Conservation (phyloP, 768 basidiomycete genomes). For the Phanerochaete carnosa region DNA sequence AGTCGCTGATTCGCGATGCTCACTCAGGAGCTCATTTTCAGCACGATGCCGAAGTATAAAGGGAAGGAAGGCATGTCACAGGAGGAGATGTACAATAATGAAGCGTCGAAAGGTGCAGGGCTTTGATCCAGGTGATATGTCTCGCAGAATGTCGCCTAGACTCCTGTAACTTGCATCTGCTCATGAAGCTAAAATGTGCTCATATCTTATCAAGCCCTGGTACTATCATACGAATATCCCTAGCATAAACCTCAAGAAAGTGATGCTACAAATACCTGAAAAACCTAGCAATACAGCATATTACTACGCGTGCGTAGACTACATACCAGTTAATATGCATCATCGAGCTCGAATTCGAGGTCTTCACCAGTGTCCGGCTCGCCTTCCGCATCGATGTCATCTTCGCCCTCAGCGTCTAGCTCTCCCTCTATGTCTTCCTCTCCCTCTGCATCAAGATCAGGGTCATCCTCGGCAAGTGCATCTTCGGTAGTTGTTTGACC, state of each 20-base stretch:
- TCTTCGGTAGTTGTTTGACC: neutral
- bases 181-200: neutral
- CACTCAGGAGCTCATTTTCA: neutral
- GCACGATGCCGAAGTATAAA: conserved; percentile 23
- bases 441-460: conserved; percentile 19
- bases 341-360: conserved; percentile 16
- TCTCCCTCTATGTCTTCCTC: conserved; percentile 38
- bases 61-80: conserved; percentile 27
- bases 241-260: neutral
- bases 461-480: neutral
- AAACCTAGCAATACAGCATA: conserved; percentile 11
- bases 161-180: neutral
- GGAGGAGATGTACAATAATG: conserved; percentile 12
- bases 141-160: too few relatives aligned
- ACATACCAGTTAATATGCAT: neutral
- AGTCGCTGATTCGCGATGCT: neutral
- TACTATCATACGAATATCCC: neutral
- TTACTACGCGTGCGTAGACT: neutral
- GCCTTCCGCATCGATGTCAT: conserved; percentile 30
- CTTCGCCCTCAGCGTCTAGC: conserved; percentile 33
- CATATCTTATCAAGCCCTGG: neutral
- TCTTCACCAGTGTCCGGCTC: conserved; percentile 25
- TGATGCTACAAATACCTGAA: conserved; percentile 3
- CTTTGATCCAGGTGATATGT: neutral
- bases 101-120: neutral